Evolutionary conservation across 2,329 filamentous ascomycete species (phyloP).

Genomic region (Bipolaris zeicola): DNA sequence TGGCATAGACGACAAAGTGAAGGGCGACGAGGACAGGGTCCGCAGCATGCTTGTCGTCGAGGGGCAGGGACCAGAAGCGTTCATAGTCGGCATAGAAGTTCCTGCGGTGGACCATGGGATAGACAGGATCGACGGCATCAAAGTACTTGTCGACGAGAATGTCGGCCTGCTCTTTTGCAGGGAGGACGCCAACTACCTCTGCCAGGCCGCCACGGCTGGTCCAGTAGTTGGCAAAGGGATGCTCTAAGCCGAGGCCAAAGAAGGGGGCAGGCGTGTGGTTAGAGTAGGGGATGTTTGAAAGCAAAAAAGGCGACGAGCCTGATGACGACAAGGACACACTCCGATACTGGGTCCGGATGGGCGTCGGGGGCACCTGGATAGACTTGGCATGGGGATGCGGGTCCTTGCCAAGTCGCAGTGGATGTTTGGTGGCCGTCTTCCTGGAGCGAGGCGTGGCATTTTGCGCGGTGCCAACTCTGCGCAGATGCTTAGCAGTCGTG

Average conservation of each 20-base stretch:
- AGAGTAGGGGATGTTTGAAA: conserved; percentile 76
- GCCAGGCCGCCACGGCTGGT: conserved; percentile 75
- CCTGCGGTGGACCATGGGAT: conserved; percentile 77
- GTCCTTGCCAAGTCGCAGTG: conserved; percentile 29
- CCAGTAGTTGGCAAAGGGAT: conserved; percentile 85
- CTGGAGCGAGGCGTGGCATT: conserved; percentile 29
- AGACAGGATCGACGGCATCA: conserved; percentile 74
- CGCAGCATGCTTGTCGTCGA: conserved; percentile 62
- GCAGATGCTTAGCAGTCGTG: conserved; percentile 29
- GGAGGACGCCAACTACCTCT: conserved; percentile 76
- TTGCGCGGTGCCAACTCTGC: conserved; percentile 35
- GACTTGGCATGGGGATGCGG: conserved; percentile 29
- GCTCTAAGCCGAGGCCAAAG: conserved; percentile 79
- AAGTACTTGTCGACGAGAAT: conserved; percentile 64
- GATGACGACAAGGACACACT: conserved; percentile 47
- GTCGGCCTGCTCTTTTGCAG: conserved; percentile 76
- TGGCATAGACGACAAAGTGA: conserved; percentile 76
- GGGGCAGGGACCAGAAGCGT: conserved; percentile 71
- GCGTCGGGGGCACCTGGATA: conserved; percentile 36
- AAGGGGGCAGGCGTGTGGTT: conserved; percentile 74
- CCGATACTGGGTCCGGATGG: conserved; percentile 37
- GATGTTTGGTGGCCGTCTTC: conserved; percentile 38
- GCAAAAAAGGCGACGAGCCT: conserved; percentile 58
- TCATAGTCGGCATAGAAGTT: conserved; percentile 80
- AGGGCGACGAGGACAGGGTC: conserved; percentile 74